Evolutionary conservation across 2,329 filamentous ascomycete species (phyloP).

Genomic region (Verticillium isaacii): DNA sequence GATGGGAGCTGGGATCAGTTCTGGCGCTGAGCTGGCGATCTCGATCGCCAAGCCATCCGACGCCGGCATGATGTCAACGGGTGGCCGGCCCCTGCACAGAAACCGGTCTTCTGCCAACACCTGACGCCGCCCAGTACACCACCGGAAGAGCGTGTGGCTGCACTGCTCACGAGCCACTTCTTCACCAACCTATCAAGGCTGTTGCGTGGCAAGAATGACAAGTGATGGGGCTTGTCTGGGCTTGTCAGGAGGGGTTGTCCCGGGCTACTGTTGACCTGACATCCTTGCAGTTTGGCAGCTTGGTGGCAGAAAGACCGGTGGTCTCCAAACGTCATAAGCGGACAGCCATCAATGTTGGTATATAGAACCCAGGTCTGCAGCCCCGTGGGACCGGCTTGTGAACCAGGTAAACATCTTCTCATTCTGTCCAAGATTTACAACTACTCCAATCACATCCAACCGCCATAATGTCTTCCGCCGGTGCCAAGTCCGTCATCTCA

Average conservation of each 20-base stretch:
- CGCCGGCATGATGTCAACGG: not conserved
- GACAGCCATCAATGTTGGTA: not conserved
- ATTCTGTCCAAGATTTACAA: not conserved
- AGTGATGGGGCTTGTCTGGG: not conserved
- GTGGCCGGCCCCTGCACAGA: not conserved
- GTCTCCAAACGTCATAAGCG: not conserved
- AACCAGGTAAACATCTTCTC: not conserved
- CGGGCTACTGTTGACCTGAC: not conserved
- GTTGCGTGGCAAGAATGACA: not conserved
- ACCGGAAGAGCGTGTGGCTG: not conserved
- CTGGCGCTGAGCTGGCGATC: not conserved
- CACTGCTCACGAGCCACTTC: not conserved
- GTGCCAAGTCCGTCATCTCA: slow-evolving; percentile 33
- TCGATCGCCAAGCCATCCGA: not conserved
- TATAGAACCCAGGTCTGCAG: not conserved
- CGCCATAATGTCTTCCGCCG: slow-evolving; percentile 25
- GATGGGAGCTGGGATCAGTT: not conserved
- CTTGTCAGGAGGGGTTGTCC: not conserved
- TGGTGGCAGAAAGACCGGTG: not conserved
- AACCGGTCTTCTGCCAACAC: not conserved
- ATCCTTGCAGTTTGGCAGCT: not conserved
- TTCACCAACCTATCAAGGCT: not conserved
- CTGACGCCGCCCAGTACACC: not conserved
- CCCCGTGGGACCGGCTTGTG: too few species aligned
- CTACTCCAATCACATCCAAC: not conserved